Evolutionary conservation across 2,329 filamentous ascomycete species (phyloP), one percentile per base, ranked within the genome.

Genomic region (Microsporum ferrugineum): DNA sequence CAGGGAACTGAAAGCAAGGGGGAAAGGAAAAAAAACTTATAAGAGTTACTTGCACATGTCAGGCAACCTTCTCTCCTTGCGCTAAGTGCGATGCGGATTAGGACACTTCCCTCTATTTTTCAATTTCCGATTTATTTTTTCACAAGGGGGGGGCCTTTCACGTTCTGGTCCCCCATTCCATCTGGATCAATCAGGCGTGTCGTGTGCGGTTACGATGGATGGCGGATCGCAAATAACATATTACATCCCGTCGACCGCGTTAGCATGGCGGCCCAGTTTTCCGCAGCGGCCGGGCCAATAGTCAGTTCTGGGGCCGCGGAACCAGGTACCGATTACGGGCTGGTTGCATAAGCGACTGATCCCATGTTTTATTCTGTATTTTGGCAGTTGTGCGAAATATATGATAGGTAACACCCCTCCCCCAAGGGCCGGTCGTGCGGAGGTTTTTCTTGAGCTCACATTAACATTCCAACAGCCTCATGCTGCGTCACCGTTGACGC

Each of bases 261-360:
- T 55, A 55, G 33, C n/a, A 6, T n/a, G n/a, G 43, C 43, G 49
- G 49, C 49, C 49, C 49, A 55, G 49, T 55, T 55, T 55, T 36
- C 49, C 49, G 31, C 49, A 5, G 49, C 49, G 49, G 33, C 49
- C 49, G 49, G 49, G 33, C 49, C 49, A 55, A 55, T 55, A 55
- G 49, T 36, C 33, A 55, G 33, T 34, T 31, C 49, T 55, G 49
- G 49, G 49, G 49, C 36, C 49, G 49, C 49, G 49, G 49, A 55
- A 55, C 31, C 23, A 55, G 49, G 49, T 55, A 55, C 49, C 49
- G 49, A 55, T 55, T 55, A 55, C 49, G 49, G 49, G 49, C 14
- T n/a, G 31, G 49, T 23, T 55, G 49, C 49, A 55, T 55, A 34
- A 55, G 49, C 33, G 31, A 55, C 49, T 23, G n/a, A n/a, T 47